These are phyloP conservation scores for Globisporangium echinulatum DNA, from an alignment of 352 stramenopile species.

Conservation along the genomic window DNA sequence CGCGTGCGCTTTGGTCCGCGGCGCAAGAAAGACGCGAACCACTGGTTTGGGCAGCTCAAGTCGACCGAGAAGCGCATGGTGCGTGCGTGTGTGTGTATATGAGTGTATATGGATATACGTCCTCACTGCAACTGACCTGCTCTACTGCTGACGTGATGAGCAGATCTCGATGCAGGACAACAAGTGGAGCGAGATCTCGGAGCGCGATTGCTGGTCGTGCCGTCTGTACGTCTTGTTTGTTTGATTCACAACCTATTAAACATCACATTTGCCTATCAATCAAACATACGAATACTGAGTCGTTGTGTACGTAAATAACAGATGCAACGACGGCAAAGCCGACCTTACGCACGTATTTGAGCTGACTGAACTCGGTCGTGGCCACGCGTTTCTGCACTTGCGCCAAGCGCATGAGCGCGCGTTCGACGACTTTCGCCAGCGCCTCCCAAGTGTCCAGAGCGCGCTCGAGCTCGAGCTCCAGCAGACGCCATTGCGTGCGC, in stretches of 20 bases:
- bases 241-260: too few relatives aligned
- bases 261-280: too few relatives aligned
- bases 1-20: conserved; percentile 62
- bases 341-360: conserved; percentile 66
- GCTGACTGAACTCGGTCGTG: conserved; percentile 44
- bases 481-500: background rate
- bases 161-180: conserved; percentile 85
- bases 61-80: conserved; percentile 84
- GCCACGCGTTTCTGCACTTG: conserved; percentile 58
- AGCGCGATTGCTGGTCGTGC: conserved; percentile 70
- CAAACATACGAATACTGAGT: too few relatives aligned
- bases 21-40: conserved; percentile 59
- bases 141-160: background rate
- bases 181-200: conserved; percentile 75
- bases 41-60: conserved; percentile 75
- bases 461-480: background rate
- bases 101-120: background rate
- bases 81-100: background rate
- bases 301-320: conserved; percentile 4
- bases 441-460: conserved; percentile 25
- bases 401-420: conserved; percentile 46
- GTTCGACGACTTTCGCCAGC: conserved; percentile 49
- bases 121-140: background rate
- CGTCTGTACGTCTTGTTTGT: conserved; percentile 27
- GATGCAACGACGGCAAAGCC: conserved; percentile 48